phyloP scores from a whole-genome alignment of 2,329 filamentous ascomycete genomes.

The Aureobasidium sp. region DNA sequence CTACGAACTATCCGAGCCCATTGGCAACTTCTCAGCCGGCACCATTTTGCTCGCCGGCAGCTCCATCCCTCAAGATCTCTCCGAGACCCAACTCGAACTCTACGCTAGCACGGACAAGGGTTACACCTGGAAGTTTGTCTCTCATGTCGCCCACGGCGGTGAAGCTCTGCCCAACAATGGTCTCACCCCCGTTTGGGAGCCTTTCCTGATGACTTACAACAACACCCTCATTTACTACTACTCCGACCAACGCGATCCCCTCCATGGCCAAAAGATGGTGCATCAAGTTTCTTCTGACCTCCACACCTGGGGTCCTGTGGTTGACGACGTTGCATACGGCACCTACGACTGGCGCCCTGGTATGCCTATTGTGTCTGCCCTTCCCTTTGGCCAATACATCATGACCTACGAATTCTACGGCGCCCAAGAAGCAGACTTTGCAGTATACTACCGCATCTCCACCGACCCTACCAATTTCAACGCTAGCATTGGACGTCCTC shows the following conservation, averaged over 20 bases:
- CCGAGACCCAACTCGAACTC: slow-evolving; percentile 57
- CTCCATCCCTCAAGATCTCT: slow-evolving; percentile 50
- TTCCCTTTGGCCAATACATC: slow-evolving; percentile 54
- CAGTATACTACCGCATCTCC: slow-evolving; percentile 46
- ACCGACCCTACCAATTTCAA: slow-evolving; percentile 39
- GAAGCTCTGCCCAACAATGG: slow-evolving; percentile 54
- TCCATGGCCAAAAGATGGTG: slow-evolving; percentile 59
- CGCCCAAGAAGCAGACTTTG: slow-evolving; percentile 34
- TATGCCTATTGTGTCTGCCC: slow-evolving; percentile 52
- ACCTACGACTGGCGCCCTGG: slow-evolving; percentile 56
- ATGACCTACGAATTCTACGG: slow-evolving; percentile 57
- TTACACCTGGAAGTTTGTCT: slow-evolving; percentile 57
- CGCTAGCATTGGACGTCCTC: slow-evolving; percentile 28
- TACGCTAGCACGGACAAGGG: slow-evolving; percentile 57
- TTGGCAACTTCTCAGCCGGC: slow-evolving; percentile 53
- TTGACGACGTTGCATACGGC: slow-evolving; percentile 54
- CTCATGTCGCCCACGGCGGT: slow-evolving; percentile 56
- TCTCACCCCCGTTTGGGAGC: slow-evolving; percentile 63
- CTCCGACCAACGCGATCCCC: slow-evolving; percentile 58
- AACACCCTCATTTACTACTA: slow-evolving; percentile 58
- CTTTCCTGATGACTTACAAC: slow-evolving; percentile 53
- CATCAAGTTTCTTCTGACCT: slow-evolving; percentile 56
- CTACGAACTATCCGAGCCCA: slow-evolving; percentile 50
- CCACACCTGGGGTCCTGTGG: slow-evolving; percentile 47
- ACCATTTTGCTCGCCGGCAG: slow-evolving; percentile 56